phyloP scores from a whole-genome alignment of 2,329 filamentous ascomycete species.

The Diplodia corticola region DNA sequence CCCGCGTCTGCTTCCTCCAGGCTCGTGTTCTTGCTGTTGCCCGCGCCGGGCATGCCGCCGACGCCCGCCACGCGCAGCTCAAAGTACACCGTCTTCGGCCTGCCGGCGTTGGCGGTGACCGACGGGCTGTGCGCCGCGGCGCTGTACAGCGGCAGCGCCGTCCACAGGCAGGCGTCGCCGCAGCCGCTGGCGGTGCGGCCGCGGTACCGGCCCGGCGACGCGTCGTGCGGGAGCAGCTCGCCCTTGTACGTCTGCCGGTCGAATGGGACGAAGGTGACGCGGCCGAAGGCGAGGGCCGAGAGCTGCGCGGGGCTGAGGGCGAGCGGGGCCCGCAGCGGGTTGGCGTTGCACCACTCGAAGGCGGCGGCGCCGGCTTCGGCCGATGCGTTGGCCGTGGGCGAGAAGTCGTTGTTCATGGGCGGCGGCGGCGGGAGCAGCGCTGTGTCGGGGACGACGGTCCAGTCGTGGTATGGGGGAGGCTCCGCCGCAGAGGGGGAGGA shows the following conservation, averaged over 20 bases:
- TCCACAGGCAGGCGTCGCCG: slow-evolving; percentile 64
- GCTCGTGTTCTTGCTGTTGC: slow-evolving; percentile 29
- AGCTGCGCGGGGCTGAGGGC: slow-evolving; percentile 50
- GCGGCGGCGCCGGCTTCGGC: slow-evolving; percentile 64
- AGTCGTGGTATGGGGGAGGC: slow-evolving; percentile 64
- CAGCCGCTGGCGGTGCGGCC: slow-evolving; percentile 48
- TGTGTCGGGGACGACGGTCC: slow-evolving; percentile 72
- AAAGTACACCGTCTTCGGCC: slow-evolving; percentile 66
- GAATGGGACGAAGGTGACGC: slow-evolving; percentile 45
- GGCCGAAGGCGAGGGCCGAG: slow-evolving; percentile 52
- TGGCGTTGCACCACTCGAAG: slow-evolving; percentile 63
- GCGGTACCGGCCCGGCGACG: slow-evolving; percentile 40
- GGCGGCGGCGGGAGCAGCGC: slow-evolving; percentile 72
- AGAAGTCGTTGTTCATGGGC: slow-evolving; percentile 63
- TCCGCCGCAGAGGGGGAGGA: slow-evolving; percentile 28
- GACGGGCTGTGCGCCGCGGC: slow-evolving; percentile 60
- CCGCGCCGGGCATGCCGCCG: slow-evolving; percentile 30
- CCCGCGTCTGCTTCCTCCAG: slow-evolving; percentile 50
- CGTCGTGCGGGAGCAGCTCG: not conserved
- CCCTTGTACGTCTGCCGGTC: slow-evolving; percentile 27
- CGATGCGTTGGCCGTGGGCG: slow-evolving; percentile 69
- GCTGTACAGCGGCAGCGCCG: slow-evolving; percentile 69
- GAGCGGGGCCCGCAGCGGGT: slow-evolving; percentile 60
- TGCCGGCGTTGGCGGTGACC: slow-evolving; percentile 48
- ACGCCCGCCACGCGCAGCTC: slow-evolving; percentile 61